Evolutionary conservation across 306 rosid genomes (phyloP), one percentile per base, ranked within the genome.

Genomic region (Vigna reflexopilosa): DNA sequence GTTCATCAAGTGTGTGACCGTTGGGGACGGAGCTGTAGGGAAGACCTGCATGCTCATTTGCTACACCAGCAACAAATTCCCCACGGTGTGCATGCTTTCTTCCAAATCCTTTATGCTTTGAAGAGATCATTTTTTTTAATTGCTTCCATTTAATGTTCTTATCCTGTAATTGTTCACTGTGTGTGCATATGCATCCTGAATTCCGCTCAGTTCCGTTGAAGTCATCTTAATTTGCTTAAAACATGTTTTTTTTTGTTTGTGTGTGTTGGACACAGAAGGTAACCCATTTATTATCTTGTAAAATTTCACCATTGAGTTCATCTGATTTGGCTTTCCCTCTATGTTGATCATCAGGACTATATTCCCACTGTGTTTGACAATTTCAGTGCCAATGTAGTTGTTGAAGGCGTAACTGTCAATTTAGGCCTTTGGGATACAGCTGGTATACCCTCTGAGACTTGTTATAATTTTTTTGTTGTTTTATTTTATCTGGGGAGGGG

Each of bases 11-110:
- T 94, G 98, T 58, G 98, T 94, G 28, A 94, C 97, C 0, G 97
- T 94, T 13, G 97, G 96, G 45, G 98, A 94, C 47, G 98, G 98
- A 34, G 97, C 97, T 77, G 97, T 94, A 16, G 98, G 98, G 59
- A 94, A 92, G 75, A 94, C 98, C 57, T 94, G 97, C 87, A 94
- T 94, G 98, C 98, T 94, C 34, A 94, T 94, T 68, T 90, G 97
- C 88, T 94, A 94, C 48, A 90, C 98, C 22, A 90, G 94, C 80
- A 91, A 94, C 87, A 94, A 91, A 79, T 92, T 94, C 44, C 98
- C 98, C 57, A 92, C 96, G 30, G 97, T 94, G 69, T 66, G 7
- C n/a, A 55, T 65, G 8, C 42, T 51, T 38, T 78, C 19, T 20
- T 32, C 61, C 62, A n/a, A 48, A 10, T 7, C 6, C 56, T 45